Evolutionary conservation across 495 filamentous ascomycete genomes (phyloP).

Genomic region (Hyphodiscus hymeniophilus): DNA sequence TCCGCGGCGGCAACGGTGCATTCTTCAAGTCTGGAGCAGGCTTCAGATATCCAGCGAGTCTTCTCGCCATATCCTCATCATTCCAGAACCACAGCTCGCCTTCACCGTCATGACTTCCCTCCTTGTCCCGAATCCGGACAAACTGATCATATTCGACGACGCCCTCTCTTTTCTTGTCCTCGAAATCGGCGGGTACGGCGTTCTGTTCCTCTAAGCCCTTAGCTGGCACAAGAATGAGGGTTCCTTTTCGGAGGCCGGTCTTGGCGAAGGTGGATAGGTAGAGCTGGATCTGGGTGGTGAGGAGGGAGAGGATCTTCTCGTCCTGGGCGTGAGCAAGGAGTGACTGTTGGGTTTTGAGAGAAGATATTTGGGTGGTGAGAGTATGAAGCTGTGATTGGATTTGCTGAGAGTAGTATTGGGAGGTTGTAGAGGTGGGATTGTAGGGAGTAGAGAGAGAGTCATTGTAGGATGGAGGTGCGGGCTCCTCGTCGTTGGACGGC

Average conservation of each 20-base stretch:
- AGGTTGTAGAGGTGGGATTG: slow-evolving; percentile 1
- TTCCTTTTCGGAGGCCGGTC: slow-evolving; percentile 11
- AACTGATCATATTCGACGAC: slow-evolving; percentile 8
- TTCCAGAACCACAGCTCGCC: slow-evolving; percentile 30
- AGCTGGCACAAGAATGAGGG: slow-evolving; percentile 18
- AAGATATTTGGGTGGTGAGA: slow-evolving; percentile 14
- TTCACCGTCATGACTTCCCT: background rate
- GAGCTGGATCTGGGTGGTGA: slow-evolving; percentile 18
- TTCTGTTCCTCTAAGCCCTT: slow-evolving; percentile 13
- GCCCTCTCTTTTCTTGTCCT: slow-evolving; percentile 9
- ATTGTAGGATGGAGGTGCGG: slow-evolving; percentile 16
- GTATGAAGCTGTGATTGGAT: slow-evolving; percentile 15
- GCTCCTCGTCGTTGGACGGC: slow-evolving; percentile 1
- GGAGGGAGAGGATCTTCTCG: slow-evolving; percentile 18
- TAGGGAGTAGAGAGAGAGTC: slow-evolving; percentile 4
- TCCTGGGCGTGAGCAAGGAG: slow-evolving; percentile 17
- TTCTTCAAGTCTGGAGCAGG: slow-evolving; percentile 24
- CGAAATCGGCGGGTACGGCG: slow-evolving; percentile 14
- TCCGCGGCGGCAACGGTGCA: slow-evolving; percentile 5
- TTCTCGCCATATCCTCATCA: slow-evolving; percentile 37
- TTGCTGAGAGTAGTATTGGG: slow-evolving; percentile 15
- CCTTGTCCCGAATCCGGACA: slow-evolving; percentile 13
- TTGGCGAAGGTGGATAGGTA: slow-evolving; percentile 20
- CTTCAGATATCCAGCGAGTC: slow-evolving; percentile 35
- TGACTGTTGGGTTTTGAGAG: slow-evolving; percentile 8